These are phyloP conservation scores for Conticribra guillardii DNA, from an alignment of 108 stramenopile genomes.

Conservation along the genomic window DNA sequence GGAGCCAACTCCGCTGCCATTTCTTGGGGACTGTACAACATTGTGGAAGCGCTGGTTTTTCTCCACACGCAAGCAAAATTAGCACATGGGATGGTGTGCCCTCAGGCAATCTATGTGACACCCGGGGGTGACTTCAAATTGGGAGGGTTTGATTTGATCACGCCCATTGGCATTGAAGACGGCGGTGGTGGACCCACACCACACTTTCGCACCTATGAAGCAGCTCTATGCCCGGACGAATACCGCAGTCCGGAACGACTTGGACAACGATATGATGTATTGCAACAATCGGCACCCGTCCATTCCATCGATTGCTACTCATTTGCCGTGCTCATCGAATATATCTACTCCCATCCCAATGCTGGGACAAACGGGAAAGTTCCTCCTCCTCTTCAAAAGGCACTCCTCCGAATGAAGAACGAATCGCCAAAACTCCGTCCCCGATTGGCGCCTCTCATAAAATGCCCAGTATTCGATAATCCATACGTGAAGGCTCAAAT, in stretches of 20 bases:
- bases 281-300: conserved; percentile 55
- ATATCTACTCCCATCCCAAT: conserved; percentile 67
- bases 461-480: conserved; percentile 85
- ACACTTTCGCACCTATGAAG: conserved; percentile 74
- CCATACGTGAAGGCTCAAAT: conserved; percentile 69
- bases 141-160: conserved; percentile 73
- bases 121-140: conserved; percentile 87
- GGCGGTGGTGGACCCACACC: conserved; percentile 64
- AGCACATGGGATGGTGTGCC: conserved; percentile 75
- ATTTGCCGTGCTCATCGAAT: conserved; percentile 74
- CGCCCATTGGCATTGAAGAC: conserved; percentile 58
- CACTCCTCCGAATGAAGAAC: conserved; percentile 70
- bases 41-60: conserved; percentile 76
- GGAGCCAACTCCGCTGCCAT: conserved; percentile 55
- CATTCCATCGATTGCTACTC: conserved; percentile 82
- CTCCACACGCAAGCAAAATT: conserved; percentile 80
- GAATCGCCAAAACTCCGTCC: conserved; percentile 73
- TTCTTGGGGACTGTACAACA: conserved; percentile 81
- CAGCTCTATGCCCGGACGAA: conserved; percentile 53
- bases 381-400: conserved; percentile 77
- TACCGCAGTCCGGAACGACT: conserved; percentile 86
- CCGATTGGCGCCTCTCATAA: conserved; percentile 70
- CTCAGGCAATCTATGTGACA: conserved; percentile 78
- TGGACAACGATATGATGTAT: conserved; percentile 60
- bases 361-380: conserved; percentile 50